Evolutionary conservation across 2,329 filamentous ascomycete species (phyloP), one percentile per base, ranked within the genome.

Genomic region (Fusarium sp.): DNA sequence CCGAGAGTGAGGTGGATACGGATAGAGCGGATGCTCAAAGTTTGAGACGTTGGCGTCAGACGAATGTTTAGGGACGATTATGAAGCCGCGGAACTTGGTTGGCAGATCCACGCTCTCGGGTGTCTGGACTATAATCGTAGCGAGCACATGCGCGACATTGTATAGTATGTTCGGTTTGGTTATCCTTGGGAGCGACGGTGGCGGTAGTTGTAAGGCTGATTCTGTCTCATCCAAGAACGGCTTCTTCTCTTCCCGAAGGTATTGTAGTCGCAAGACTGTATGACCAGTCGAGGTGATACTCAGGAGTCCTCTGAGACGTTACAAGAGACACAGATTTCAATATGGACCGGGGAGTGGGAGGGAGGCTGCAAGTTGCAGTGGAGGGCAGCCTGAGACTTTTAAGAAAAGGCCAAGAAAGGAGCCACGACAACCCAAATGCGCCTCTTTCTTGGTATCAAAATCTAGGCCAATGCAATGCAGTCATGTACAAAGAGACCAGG

Each of bases 121-220:
- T 52, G 49, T 64, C 57, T 59, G 66, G 57, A 66, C 70, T 73
- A 73, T 61, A 49, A 70, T 55, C 46, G 48, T 47, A 53, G 63
- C 50, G 35, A 81, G 85, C 85, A 88, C 87, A 79, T 83, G 84
- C 81, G 80, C 84, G 82, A 79, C 81, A 84, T 84, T 74, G 68
- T 68, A 78, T 72, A 66, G 50, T 55, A 42, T 46, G 35, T 59
- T 58, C 21, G 37, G 26, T 43, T 35, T 65, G 35, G 41, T 50
- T 43, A 31, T 50, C 38, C 35, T 64, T 31, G 41, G 46, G 28
- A 33, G 37, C 24, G 43, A 50, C 41, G 24, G 59, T 68, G 64
- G 54, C 58, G 49, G 58, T 41, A 29, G 41, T 63, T 53, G 39
- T 41, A 62, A 50, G 58, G 58, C 60, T 41, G 31, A 41, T 42